Evolutionary conservation across 352 stramenopile genomes (phyloP).

Genomic region (Pythium sukuiense): DNA sequence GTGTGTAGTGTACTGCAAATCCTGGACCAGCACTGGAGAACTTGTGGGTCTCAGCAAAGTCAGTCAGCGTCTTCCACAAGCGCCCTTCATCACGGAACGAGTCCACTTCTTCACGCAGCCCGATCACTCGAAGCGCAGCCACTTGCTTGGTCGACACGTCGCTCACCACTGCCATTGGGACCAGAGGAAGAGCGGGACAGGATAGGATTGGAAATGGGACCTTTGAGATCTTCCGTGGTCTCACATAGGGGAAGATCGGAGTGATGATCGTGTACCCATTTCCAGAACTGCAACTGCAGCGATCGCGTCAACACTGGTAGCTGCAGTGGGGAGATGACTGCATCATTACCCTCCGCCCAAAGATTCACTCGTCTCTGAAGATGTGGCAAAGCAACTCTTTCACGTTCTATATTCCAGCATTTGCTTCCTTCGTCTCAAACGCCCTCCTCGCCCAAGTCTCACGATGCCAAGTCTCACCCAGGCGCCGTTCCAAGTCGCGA

Average conservation of each 20-base stretch:
- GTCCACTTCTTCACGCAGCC: constrained; percentile 4
- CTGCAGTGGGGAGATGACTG: background rate
- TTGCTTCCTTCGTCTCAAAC: background rate
- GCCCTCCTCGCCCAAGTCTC: background rate
- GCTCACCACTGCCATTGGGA: background rate
- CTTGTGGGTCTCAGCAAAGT: background rate
- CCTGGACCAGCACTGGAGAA: background rate
- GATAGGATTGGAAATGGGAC: background rate
- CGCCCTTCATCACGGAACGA: constrained; percentile 11
- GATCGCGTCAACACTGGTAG: background rate
- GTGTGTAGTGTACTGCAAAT: constrained; percentile 12
- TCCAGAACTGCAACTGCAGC: constrained; percentile 1
- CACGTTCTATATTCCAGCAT: background rate
- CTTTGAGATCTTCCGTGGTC: background rate
- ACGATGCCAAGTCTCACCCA: background rate
- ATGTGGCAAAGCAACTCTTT: too few relatives aligned
- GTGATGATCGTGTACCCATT: constrained; percentile 1
- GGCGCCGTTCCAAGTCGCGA: background rate
- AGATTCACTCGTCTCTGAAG: too few relatives aligned
- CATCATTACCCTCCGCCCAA: background rate
- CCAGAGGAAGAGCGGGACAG: background rate
- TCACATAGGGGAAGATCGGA: background rate
- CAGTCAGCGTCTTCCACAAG: constrained; percentile 5
- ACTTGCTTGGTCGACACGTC: constrained; percentile 2
- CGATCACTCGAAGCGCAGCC: constrained; percentile 2